Base-by-base conservation (phyloP, 805 yeast genomes). In the Kluyveromyces dobzhanskii region DNA sequence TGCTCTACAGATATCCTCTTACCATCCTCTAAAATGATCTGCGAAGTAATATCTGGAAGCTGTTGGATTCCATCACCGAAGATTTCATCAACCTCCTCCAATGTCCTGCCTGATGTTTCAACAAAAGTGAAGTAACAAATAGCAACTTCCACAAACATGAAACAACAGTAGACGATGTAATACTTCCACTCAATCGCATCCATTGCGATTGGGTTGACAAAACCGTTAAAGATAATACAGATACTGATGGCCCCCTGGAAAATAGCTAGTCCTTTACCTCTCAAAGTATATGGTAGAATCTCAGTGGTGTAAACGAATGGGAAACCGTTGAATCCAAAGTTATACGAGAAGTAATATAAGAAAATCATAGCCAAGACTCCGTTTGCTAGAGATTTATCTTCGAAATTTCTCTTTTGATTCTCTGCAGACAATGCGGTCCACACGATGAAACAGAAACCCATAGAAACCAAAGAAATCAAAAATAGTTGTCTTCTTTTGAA, bases 331-430 rank as follows among this genome's bases (percentile, higher is more conserved):
- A 58, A 49, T 28, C 70, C 71, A 32, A 63, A 53, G 47, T 67
- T 61, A 55, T 70, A 71, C 30, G 62, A 58, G 38, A 55, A 48
- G 53, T 64, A 62, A 65, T 61, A 70, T 25, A 71, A 48, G 64
- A 70, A 73, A 37, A 74, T 68, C 71, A 73, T 67, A 6, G 73
- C 73, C 49, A 66, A 61, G 18, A 70, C 74, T 43, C 73, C 77
- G 40, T 61, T 59, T 35, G 69, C 71, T 23, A 65, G 52, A 3
- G 56, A 16, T 44, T 67, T 67, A 41, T 70, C 61, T 40, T 59
- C 52, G 47, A 66, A 68, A 46, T 65, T 44, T 31, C 65, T 54
- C 49, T 69, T 51, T 44, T 64, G 69, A 52, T 67, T 68, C 30
- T 64, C 47, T 2, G 77, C 76, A 16, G 78, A 70, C 24, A 69